A percentile compares a stretch with the other conserved stretches of the same genome.
These are phyloP conservation scores for Neopestalotiopsis sp. DNA, from an alignment of 2,329 filamentous ascomycete genomes.

Conservation along the genomic window DNA sequence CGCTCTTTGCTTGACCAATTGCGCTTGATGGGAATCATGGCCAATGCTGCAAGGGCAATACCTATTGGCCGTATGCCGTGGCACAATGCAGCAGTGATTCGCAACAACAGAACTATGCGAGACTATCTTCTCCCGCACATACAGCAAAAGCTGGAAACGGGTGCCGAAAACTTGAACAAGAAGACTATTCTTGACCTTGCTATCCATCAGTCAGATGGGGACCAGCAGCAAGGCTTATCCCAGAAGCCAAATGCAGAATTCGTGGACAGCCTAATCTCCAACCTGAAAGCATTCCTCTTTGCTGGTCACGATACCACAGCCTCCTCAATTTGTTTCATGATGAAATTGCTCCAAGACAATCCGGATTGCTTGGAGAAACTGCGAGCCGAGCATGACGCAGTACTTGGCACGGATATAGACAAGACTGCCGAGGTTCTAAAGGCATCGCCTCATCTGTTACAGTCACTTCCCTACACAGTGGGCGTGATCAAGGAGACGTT, in stretches of 20 bases:
- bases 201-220: neutral
- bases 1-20: neutral
- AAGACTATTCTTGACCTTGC: neutral
- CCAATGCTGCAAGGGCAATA: neutral
- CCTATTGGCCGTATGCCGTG: neutral
- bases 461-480: neutral
- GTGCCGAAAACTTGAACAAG: neutral
- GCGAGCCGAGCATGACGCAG: neutral
- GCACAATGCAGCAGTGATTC: conserved; percentile 23
- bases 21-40: neutral
- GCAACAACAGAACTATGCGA: conserved; percentile 32
- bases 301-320: conserved; percentile 36
- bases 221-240: neutral
- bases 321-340: conserved; percentile 23
- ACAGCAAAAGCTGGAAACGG: conserved; percentile 7
- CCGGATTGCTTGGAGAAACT: neutral
- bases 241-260: neutral
- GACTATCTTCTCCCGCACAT: conserved; percentile 32
- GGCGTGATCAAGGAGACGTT: conserved; percentile 13
- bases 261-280: neutral
- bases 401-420: neutral
- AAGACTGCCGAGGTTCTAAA: neutral
- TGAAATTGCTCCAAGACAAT: neutral
- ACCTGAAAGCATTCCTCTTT: conserved; percentile 31
- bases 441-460: neutral